Base-by-base conservation (phyloP, 257 asterid genomes). In the Henckelia pumila region DNA sequence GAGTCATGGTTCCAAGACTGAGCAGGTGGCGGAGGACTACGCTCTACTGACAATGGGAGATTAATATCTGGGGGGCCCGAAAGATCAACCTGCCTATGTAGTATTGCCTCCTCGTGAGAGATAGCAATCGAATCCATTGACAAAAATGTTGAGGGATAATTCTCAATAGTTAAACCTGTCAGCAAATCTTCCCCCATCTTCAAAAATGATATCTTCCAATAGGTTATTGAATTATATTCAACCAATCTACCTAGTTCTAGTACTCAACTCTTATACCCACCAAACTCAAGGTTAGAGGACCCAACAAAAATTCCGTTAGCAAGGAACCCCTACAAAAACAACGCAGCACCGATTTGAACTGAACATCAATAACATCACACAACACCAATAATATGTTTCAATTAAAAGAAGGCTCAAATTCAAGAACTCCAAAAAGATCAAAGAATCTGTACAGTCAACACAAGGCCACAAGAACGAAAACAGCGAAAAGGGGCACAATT, bases 51-150 rank as follows among this genome's bases (percentile, higher is more conserved):
- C 24, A 82, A 69, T 1, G 87, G 87, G 11, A 83, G 83, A 40
- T 83, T 83, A 23, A 83, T 83, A 71, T 83, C 88, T 8, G 88
- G 88, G 23, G 88, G 85, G 1, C 84, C 80, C n/a, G 82, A 70
- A 28, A 78, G 88, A 67, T 75, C 70, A 32, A 65, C 77, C 20
- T 73, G 80, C 76, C 84, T 63, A 67, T 80, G 79, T 7, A 77
- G 82, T 1, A 73, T 78, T 7, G 75, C 53, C 7, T 78, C 86
- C 29, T 83, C 86, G 16, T 83, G 86, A 60, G 73, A 76, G n/a
- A 71, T 20, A 13, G 85, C 73, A 26, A 76, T 76, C 26, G 88
- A 73, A 73, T 83, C 88, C 81, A 83, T 83, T 8, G 88, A 80
- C 71, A 83, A 70, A 67, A 75, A 76, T 69, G 88, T 83, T 7